These are phyloP conservation scores for Mycena maculata DNA, from an alignment of 768 basidiomycete species.

Conservation along the genomic window DNA sequence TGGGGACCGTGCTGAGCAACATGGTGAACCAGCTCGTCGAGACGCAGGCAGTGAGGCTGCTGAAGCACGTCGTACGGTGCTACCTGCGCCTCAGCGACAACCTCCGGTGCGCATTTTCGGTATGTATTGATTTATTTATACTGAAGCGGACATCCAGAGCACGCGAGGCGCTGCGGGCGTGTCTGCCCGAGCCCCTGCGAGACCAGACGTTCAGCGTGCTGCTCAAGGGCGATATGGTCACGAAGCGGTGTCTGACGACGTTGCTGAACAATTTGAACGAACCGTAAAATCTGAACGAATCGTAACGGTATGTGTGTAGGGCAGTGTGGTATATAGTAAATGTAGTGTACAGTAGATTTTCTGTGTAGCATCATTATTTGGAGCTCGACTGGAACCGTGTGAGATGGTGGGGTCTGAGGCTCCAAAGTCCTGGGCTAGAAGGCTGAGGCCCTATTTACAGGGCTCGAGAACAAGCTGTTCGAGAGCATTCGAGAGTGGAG, in stretches of 20 bases:
- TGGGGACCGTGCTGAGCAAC: slow-evolving; percentile 97
- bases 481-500: too few species aligned
- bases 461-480: too few species aligned
- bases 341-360: slow-evolving; percentile 29
- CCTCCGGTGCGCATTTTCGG: slow-evolving; percentile 70
- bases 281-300: slow-evolving; percentile 83
- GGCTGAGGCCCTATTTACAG: too few species aligned
- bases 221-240: slow-evolving; percentile 98
- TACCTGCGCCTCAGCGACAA: slow-evolving; percentile 97
- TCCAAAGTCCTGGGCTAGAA: too few species aligned
- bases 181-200: slow-evolving; percentile 93
- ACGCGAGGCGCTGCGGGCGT: slow-evolving; percentile 93
- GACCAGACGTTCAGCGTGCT: slow-evolving; percentile 93
- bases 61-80: slow-evolving; percentile 98
- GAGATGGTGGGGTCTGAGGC: too few species aligned
- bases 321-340: slow-evolving; percentile 29
- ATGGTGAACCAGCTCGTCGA: slow-evolving; percentile 99
- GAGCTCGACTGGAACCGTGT: too few species aligned
- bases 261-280: slow-evolving; percentile 90
- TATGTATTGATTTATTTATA: background rate
- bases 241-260: slow-evolving; percentile 92
- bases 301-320: slow-evolving; percentile 49
- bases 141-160: slow-evolving; percentile 65
- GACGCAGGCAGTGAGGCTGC: slow-evolving; percentile 93
- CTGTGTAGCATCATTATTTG: too few species aligned